Conservation (phyloP, 352 stramenopile species). For the Globisporangium irregulare region DNA sequence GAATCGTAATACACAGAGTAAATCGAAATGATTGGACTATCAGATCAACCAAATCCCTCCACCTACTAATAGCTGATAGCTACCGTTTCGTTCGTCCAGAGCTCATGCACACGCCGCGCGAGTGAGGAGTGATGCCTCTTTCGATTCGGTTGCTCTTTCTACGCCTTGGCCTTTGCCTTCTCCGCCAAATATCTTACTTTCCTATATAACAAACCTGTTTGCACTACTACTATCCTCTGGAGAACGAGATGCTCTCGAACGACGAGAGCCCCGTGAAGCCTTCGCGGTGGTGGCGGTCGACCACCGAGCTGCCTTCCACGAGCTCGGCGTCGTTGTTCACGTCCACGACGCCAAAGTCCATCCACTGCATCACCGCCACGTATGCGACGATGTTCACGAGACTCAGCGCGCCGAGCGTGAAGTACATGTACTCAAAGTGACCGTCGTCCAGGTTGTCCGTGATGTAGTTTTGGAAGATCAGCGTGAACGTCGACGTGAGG, state of each 20-base stretch:
- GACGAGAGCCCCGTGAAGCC: constrained; percentile 31
- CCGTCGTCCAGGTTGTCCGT: constrained; percentile 71
- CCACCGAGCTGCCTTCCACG: constrained; percentile 33
- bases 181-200: no score
- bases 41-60: no score
- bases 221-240: constrained; percentile 10
- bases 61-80: no score
- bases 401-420: constrained; percentile 67
- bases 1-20: no score
- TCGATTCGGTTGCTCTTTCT: no score
- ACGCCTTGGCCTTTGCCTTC: no score
- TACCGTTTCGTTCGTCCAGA: no score
- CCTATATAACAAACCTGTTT: not conserved
- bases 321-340: constrained; percentile 71
- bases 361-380: constrained; percentile 81
- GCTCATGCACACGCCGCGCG: no score
- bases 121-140: no score
- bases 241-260: constrained; percentile 72
- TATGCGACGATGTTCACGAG: constrained; percentile 73
- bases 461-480: constrained; percentile 80
- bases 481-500: constrained; percentile 85
- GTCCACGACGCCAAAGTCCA: constrained; percentile 85
- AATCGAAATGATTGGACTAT: no score
- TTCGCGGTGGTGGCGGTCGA: constrained; percentile 1
- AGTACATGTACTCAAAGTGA: constrained; percentile 91